Base-by-base conservation (phyloP, 371 early-diverging fungal genomes). In the Batrachochytrium dendrobatidis region DNA sequence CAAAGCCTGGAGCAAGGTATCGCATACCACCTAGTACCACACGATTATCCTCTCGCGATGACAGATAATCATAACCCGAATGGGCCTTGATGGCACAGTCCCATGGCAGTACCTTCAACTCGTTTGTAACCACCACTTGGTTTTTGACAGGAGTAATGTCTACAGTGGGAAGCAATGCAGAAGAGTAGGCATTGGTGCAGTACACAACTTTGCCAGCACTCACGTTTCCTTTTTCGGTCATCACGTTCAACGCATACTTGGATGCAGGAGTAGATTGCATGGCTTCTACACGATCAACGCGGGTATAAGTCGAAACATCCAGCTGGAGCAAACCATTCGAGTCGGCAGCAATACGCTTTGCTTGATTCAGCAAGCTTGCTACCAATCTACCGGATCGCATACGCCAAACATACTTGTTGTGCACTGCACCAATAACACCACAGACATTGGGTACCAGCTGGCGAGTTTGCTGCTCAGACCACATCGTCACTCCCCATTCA, bases 21-120 rank as follows among this genome's bases (percentile, higher is more conserved):
- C 82, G 69, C 72, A 76, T 69, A 8, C 82, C 81, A 18, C 82
- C 79, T 26, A 81, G 50, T 30, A 79, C 68, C 44, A 76, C 66
- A 45, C 76, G 69, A 7, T 75, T 75, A 54, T 75, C 75, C 20
- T 70, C 71, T 0, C 82, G 70, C 31, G 59, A 64, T 17, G 76
- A 74, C 58, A 77, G 53, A 64, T 78, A 81, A 33, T 75, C 73
- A 59, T 76, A 77, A 3, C 79, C 81, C 1, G 64, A 50, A 50
- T 81, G 70, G 26, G 75, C 73, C 22, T 62, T 64, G 7, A 77
- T 22, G 20, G 66, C 66, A 59, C 63, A 66, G 43, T 71, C 71
- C 53, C 71, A 65, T 15, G 61, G 54, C 6, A 43, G 30, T 34
- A 45, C 25, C 46, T 12, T 45, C 15, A 64, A 24, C 20, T 61